A percentile compares a stretch with the other conserved stretches of the same genome.
Conservation (phyloP, 2,329 filamentous ascomycete species). For the Xylariaceae sp. region DNA sequence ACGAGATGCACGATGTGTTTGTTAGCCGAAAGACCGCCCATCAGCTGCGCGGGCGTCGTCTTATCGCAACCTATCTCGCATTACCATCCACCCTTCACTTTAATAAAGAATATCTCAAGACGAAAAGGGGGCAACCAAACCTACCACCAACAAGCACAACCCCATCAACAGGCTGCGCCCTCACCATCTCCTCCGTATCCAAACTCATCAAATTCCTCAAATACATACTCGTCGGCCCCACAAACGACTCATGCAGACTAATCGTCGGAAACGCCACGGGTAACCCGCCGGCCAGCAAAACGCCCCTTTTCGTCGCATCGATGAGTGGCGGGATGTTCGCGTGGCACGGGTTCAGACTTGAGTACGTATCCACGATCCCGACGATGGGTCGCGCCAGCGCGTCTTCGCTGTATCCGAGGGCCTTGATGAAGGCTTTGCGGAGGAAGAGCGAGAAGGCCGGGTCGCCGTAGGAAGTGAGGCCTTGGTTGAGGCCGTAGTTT, state of each 20-base stretch:
- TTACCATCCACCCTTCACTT: no score
- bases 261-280: conserved; percentile 72
- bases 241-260: conserved; percentile 64
- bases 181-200: conserved; percentile 76
- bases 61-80: conserved; percentile 60
- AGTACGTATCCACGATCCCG: conserved; percentile 70
- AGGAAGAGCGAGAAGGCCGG: conserved; percentile 70
- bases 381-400: conserved; percentile 65
- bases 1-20: conserved; percentile 65
- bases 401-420: conserved; percentile 67
- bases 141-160: conserved; percentile 61
- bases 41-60: conserved; percentile 66
- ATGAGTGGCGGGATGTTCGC: conserved; percentile 67
- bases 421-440: conserved; percentile 73
- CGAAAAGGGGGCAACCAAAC: conserved; percentile 18
- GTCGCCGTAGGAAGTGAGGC: conserved; percentile 65
- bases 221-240: conserved; percentile 69
- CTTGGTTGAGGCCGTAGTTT: conserved; percentile 61
- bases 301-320: conserved; percentile 63
- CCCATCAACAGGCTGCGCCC: conserved; percentile 64
- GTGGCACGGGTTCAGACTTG: conserved; percentile 69
- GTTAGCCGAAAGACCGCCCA: conserved; percentile 70
- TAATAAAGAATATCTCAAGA: no score
- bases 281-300: conserved; percentile 61
- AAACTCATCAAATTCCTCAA: conserved; percentile 71